These are phyloP conservation scores for Talaromyces wortmannii DNA, from an alignment of 495 filamentous ascomycete genomes.

Conservation along the genomic window DNA sequence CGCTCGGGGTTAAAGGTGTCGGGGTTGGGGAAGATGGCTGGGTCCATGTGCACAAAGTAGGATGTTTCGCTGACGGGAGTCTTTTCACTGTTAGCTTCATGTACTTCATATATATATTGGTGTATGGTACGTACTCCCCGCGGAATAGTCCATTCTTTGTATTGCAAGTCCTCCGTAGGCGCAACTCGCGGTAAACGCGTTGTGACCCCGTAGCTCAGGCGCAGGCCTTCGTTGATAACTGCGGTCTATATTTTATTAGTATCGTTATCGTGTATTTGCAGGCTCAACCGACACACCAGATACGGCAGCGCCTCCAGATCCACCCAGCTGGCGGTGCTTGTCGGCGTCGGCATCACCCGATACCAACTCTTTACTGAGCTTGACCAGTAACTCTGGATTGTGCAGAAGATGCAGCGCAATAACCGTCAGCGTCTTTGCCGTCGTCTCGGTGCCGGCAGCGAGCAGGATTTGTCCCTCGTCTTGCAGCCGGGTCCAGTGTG, in stretches of 20 bases:
- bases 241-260: slow-evolving; percentile 10
- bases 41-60: slow-evolving; percentile 30
- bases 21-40: slow-evolving; percentile 32
- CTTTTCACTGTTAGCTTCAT: background rate
- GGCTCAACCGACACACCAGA: background rate
- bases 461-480: slow-evolving; percentile 27
- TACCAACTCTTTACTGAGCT: slow-evolving; percentile 23
- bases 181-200: slow-evolving; percentile 25
- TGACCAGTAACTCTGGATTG: slow-evolving; percentile 9
- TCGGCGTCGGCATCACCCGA: slow-evolving; percentile 4
- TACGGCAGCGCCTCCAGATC: slow-evolving; percentile 9
- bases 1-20: slow-evolving; percentile 32
- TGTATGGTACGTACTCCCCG: slow-evolving; percentile 7
- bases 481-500: slow-evolving; percentile 11
- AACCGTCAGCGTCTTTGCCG: slow-evolving; percentile 17
- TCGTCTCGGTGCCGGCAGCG: slow-evolving; percentile 29
- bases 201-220: slow-evolving; percentile 21
- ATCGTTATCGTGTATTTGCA: background rate
- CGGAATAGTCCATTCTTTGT: slow-evolving; percentile 16
- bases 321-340: background rate
- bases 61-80: slow-evolving; percentile 31
- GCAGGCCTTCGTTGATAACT: slow-evolving; percentile 31
- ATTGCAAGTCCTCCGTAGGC: slow-evolving; percentile 18
- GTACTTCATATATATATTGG: background rate
- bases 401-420: slow-evolving; percentile 18